phyloP scores from a whole-genome alignment of 495 filamentous ascomycete genomes.

The Aspergillus saccharolyticus region DNA sequence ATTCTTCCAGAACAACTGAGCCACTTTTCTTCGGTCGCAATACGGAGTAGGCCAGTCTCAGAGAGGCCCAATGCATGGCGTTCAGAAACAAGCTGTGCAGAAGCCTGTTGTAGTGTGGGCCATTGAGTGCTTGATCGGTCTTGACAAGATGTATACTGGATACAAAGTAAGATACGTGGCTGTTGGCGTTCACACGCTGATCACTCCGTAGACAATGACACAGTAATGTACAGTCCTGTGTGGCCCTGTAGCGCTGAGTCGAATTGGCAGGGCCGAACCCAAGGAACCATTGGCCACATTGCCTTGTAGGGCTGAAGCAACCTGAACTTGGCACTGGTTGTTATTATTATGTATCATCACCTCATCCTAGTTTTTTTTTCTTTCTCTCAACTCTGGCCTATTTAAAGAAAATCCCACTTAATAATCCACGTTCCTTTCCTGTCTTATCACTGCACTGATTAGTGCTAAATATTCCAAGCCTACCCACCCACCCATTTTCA shows the following conservation, averaged over 20 bases:
- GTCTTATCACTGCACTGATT: too few relatives aligned
- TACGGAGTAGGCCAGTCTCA: neutral
- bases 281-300: slow-evolving; percentile 1
- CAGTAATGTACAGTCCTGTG: neutral
- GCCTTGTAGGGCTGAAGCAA: slow-evolving; percentile 24
- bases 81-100: neutral
- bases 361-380: too few relatives aligned
- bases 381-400: neutral
- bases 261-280: neutral
- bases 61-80: neutral
- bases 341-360: neutral
- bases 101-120: neutral
- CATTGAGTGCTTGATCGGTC: neutral
- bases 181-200: too few relatives aligned
- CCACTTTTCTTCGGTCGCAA: neutral
- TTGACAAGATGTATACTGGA: too few relatives aligned
- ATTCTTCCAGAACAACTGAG: slow-evolving; percentile 4
- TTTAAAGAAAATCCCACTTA: neutral
- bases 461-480: neutral
- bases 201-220: too few relatives aligned
- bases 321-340: slow-evolving; percentile 7
- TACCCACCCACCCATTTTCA: neutral
- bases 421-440: neutral
- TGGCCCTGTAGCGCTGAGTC: neutral
- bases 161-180: neutral